These are phyloP conservation scores for Euphorbia tirucalli DNA, from an alignment of 345 rosid species.

Conservation along the genomic window DNA sequence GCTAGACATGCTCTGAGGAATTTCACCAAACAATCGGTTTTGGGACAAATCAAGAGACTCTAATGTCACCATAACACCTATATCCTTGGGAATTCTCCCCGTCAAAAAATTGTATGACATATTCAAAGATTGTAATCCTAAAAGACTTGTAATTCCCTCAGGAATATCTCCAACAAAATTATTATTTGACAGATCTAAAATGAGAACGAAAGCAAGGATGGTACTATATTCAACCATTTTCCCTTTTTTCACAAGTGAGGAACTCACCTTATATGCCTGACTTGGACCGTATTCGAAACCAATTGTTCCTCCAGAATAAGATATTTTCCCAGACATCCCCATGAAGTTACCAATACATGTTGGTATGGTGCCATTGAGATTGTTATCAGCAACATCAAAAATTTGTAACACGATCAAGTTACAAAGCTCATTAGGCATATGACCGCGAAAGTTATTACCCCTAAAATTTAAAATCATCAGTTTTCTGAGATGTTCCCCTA, in stretches of 20 bases:
- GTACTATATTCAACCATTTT: slow-evolving; percentile 18
- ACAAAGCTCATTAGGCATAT: no score
- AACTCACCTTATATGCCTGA: neutral
- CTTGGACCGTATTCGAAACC: neutral
- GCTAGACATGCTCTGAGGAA: no score
- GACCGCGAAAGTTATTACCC: neutral
- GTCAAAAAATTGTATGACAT: no score
- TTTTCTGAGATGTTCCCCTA: neutral
- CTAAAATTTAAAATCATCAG: neutral
- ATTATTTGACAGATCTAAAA: slow-evolving; percentile 26
- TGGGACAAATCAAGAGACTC: no score
- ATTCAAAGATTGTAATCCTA: slow-evolving; percentile 20
- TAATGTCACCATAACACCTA: slow-evolving; percentile 28
- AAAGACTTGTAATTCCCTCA: slow-evolving; percentile 13
- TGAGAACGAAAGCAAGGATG: slow-evolving; percentile 17
- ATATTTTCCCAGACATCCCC: neutral
- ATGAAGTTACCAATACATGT: neutral
- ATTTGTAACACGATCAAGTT: no score
- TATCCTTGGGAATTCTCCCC: slow-evolving; percentile 22
- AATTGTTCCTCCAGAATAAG: neutral
- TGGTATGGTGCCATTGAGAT: no score
- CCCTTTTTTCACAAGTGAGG: slow-evolving; percentile 24
- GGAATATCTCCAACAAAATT: slow-evolving; percentile 17
- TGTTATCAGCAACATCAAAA: no score
- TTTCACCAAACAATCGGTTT: no score